phyloP scores from a whole-genome alignment of 768 basidiomycete genomes.

The Lactarius psammicola region DNA sequence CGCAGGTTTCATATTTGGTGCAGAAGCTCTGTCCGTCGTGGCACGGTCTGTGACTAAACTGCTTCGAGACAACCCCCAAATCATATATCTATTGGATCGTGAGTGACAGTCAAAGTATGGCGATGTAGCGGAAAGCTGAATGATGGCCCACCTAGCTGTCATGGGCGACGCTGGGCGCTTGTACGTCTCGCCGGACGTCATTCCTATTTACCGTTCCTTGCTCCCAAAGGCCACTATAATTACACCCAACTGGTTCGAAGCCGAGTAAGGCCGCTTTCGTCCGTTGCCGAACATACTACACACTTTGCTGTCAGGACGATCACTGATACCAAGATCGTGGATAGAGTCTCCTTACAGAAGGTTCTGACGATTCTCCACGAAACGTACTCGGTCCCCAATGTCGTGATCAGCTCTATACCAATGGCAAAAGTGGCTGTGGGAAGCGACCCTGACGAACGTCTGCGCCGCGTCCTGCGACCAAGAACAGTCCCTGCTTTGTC shows the following conservation, averaged over 20 bases:
- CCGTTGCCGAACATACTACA: not conserved
- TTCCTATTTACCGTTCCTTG: conserved; percentile 82
- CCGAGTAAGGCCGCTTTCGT: conserved; percentile 62
- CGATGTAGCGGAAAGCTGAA: not conserved
- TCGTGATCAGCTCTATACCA: conserved; percentile 91
- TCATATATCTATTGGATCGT: conserved; percentile 94
- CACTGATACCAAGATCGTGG: conserved; percentile 68
- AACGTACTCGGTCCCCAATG: conserved; percentile 73
- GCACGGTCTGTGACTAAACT: conserved; percentile 60
- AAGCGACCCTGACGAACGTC: conserved; percentile 49
- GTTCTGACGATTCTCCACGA: conserved; percentile 76
- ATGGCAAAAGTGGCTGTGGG: conserved; percentile 59
- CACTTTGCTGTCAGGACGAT: conserved; percentile 53
- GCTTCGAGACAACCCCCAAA: conserved; percentile 51
- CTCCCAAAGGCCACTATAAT: conserved; percentile 87
- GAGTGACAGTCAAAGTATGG: conserved; percentile 35
- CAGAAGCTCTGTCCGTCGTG: conserved; percentile 70
- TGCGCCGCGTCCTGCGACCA: conserved; percentile 34
- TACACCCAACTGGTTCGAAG: conserved; percentile 98
- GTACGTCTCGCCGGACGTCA: conserved; percentile 84
- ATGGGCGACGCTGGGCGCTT: conserved; percentile 89
- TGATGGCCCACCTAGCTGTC: conserved; percentile 59
- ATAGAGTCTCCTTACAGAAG: conserved; percentile 58
- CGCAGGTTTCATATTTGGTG: conserved; percentile 84
- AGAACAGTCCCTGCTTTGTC: conserved; percentile 65